Evolutionary conservation across 2,329 filamentous ascomycete species (phyloP).

Genomic region (Colletotrichum magnum): DNA sequence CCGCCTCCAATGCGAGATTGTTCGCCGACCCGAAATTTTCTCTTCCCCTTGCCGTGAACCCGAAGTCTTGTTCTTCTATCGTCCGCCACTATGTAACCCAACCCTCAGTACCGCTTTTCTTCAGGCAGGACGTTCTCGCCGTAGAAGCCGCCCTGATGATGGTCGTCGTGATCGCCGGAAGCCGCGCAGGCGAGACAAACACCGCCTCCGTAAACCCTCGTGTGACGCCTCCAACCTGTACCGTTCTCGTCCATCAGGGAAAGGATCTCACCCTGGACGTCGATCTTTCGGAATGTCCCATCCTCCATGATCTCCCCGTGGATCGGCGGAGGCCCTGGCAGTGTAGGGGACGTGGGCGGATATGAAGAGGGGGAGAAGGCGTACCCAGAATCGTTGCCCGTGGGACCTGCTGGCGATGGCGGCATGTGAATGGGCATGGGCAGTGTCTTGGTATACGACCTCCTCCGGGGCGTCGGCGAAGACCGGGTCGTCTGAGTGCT

Average conservation of each 20-base stretch:
- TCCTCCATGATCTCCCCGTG: constrained; percentile 46
- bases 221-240: constrained; percentile 70
- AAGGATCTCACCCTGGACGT: constrained; percentile 66
- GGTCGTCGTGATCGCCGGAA: constrained; percentile 56
- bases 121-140: constrained; percentile 67
- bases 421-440: constrained; percentile 50
- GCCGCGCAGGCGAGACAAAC: constrained; percentile 70
- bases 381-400: constrained; percentile 39
- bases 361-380: constrained; percentile 64
- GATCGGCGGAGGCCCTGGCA: constrained; percentile 62
- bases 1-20: constrained; percentile 7
- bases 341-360: constrained; percentile 61
- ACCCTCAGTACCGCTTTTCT: constrained; percentile 58
- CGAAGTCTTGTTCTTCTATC: constrained; percentile 15
- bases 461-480: constrained; percentile 53
- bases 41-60: constrained; percentile 11
- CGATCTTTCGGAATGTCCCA: constrained; percentile 52
- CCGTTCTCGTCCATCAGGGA: constrained; percentile 63
- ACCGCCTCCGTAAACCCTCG: constrained; percentile 71
- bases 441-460: constrained; percentile 60
- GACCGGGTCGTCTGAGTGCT: constrained; percentile 43
- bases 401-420: constrained; percentile 39
- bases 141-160: constrained; percentile 64
- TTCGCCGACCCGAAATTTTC: constrained; percentile 11
- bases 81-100: constrained; percentile 5